phyloP scores from a whole-genome alignment of 441 rosid genomes.

The Jatropha podagrica region DNA sequence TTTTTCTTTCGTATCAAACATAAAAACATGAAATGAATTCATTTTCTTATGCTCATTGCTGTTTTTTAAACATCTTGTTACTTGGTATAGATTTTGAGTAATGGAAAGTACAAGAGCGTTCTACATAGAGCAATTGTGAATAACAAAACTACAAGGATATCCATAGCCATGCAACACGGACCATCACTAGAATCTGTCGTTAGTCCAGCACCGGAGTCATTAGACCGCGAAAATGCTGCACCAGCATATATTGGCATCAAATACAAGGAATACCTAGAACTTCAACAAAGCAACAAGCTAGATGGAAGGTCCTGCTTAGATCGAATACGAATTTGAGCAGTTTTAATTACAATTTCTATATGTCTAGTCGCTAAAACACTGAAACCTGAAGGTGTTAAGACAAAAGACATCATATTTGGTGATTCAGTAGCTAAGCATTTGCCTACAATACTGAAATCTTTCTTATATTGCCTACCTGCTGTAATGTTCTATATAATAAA shows the following conservation, averaged over 20 bases:
- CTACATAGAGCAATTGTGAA: conserved; percentile 52
- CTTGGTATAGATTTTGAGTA: conserved; percentile 38
- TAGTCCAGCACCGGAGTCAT: conserved; percentile 34
- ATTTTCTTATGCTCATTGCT: too few species aligned
- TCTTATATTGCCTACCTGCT: too few species aligned
- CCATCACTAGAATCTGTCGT: conserved; percentile 46
- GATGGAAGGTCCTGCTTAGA: conserved; percentile 38
- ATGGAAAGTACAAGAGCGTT: conserved; percentile 54
- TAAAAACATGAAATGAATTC: too few species aligned
- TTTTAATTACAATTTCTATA: not conserved
- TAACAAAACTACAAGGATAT: conserved; percentile 34
- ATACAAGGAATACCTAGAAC: conserved; percentile 36
- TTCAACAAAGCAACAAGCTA: conserved; percentile 44
- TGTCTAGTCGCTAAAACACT: too few species aligned
- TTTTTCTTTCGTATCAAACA: too few species aligned
- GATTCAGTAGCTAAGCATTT: not conserved
- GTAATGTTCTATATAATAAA: too few species aligned
- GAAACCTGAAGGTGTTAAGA: not conserved
- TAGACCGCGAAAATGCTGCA: conserved; percentile 12
- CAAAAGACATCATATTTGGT: not conserved
- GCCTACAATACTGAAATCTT: not conserved
- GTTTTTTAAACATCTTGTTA: not conserved
- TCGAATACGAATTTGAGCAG: conserved; percentile 17
- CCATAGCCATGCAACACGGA: conserved; percentile 38
- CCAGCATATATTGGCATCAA: conserved; percentile 36